phyloP scores from a whole-genome alignment of 805 yeast genomes.

The Blastobotrys robertii region DNA sequence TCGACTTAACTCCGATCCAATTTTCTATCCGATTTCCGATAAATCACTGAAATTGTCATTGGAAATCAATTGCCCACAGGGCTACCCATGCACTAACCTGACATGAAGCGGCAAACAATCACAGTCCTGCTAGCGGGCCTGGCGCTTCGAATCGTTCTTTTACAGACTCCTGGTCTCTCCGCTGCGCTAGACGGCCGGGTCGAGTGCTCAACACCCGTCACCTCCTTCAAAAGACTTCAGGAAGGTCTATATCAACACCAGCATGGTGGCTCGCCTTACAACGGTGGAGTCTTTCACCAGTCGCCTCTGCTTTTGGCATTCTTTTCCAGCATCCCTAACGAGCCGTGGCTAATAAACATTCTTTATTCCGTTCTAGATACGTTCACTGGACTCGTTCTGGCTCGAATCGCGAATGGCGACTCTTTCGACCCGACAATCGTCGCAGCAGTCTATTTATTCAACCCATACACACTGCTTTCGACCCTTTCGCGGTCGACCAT shows the following conservation, averaged over 20 bases:
- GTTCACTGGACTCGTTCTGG: conserved; percentile 44
- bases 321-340: conserved; percentile 31
- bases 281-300: conserved; percentile 82
- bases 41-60: too few species aligned
- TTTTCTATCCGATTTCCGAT: too few species aligned
- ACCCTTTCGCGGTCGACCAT: conserved; percentile 60
- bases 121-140: conserved; percentile 11
- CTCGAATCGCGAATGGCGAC: conserved; percentile 20
- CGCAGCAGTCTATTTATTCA: conserved; percentile 60
- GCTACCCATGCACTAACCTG: too few species aligned
- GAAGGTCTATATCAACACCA: conserved; percentile 59
- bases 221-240: conserved; percentile 49
- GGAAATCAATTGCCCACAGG: too few species aligned
- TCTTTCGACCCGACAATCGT: conserved; percentile 34
- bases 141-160: conserved; percentile 17
- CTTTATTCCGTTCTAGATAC: conserved; percentile 54
- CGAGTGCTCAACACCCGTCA: conserved; percentile 62
- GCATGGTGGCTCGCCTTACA: conserved; percentile 55
- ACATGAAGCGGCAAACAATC: not conserved
- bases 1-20: too few species aligned
- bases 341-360: conserved; percentile 22
- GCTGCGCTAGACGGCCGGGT: conserved; percentile 39
- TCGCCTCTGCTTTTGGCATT: conserved; percentile 61
- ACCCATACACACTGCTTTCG: conserved; percentile 68
- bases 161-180: conserved; percentile 20